Conservation (phyloP, 352 stramenopile genomes). For the Globisporangium solare region DNA sequence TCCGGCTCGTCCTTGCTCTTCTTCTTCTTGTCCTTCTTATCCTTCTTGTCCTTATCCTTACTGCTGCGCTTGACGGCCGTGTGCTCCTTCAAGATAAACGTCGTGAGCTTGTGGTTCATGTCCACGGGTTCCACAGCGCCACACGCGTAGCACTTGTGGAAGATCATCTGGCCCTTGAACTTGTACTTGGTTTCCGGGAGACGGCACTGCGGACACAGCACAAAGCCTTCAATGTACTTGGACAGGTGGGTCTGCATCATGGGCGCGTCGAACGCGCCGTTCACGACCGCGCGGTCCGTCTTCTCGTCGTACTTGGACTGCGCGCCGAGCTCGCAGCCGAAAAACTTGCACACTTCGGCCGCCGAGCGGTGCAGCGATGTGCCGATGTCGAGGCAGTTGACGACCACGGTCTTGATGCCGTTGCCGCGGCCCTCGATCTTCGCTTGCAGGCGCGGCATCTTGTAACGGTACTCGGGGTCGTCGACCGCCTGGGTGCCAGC, state of each 20-base stretch:
- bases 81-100: constrained; percentile 96
- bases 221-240: constrained; percentile 99
- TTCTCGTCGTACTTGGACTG: constrained; percentile 97
- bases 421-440: constrained; percentile 99
- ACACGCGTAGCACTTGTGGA: constrained; percentile 98
- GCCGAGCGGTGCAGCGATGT: constrained; percentile 91
- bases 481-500: constrained; percentile 88
- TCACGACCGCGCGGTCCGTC: constrained; percentile 95
- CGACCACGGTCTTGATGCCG: constrained; percentile 99
- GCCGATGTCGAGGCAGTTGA: constrained; percentile 96
- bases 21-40: constrained; percentile 74
- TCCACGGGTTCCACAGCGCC: constrained; percentile 95
- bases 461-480: constrained; percentile 97
- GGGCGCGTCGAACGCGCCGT: constrained; percentile 93
- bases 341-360: constrained; percentile 98
- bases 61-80: constrained; percentile 88
- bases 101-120: constrained; percentile 98
- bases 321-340: constrained; percentile 97
- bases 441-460: constrained; percentile 95
- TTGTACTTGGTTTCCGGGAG: constrained; percentile 99
- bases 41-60: constrained; percentile 84
- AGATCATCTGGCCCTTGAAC: constrained; percentile 97
- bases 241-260: constrained; percentile 94
- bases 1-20: constrained; percentile 54
- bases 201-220: constrained; percentile 96